These are phyloP conservation scores for Hypoxylon subgilvum DNA, from an alignment of 495 filamentous ascomycete genomes.

Conservation along the genomic window DNA sequence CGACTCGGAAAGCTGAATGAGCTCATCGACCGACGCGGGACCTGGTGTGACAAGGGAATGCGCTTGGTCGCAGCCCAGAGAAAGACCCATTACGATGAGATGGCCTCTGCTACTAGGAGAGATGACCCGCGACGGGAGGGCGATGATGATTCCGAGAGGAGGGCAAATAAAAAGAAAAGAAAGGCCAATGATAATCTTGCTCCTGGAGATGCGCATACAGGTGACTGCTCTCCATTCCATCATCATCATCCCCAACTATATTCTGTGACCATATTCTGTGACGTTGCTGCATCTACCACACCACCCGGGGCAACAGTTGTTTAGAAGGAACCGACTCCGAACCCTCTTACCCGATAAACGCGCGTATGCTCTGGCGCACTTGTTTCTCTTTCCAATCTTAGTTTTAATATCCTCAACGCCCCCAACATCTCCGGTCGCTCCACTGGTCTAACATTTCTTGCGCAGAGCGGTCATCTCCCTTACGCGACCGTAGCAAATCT, in stretches of 20 bases:
- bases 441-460: constrained; percentile 17
- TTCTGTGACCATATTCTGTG: too few relatives aligned
- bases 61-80: constrained; percentile 68
- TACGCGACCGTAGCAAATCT: constrained; percentile 52
- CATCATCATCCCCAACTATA: too few relatives aligned
- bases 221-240: constrained; percentile 62
- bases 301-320: too few relatives aligned
- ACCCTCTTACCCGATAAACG: not conserved
- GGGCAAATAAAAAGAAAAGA: constrained; percentile 64
- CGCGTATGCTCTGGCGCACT: not conserved
- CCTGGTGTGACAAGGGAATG: constrained; percentile 74
- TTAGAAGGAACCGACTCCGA: too few relatives aligned
- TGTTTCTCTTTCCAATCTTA: too few relatives aligned
- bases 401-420: constrained; percentile 2
- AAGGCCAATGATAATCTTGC: constrained; percentile 59
- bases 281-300: too few relatives aligned
- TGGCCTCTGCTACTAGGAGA: constrained; percentile 51
- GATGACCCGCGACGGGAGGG: constrained; percentile 47
- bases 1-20: constrained; percentile 70
- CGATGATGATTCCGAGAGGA: constrained; percentile 57
- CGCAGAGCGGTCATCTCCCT: constrained; percentile 56
- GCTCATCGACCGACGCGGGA: constrained; percentile 67
- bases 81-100: constrained; percentile 61
- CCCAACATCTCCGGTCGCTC: not conserved
- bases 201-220: constrained; percentile 71